These are phyloP conservation scores for Gnomoniopsis smithogilvyi DNA, from an alignment of 2,329 filamentous ascomycete species.

Conservation along the genomic window DNA sequence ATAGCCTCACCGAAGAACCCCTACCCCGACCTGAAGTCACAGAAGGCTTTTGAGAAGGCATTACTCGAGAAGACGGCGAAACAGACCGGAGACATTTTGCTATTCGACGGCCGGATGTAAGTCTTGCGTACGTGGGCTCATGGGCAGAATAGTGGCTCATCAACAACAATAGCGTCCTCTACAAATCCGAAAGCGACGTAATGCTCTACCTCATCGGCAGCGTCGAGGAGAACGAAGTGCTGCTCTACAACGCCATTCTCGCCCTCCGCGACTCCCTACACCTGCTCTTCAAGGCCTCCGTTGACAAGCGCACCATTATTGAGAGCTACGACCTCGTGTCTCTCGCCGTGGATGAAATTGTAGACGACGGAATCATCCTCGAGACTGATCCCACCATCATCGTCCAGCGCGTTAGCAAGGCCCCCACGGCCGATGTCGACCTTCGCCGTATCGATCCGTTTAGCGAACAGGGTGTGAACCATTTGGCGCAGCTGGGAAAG, in stretches of 20 bases:
- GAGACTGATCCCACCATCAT: slow-evolving; percentile 97
- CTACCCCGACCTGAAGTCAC: slow-evolving; percentile 85
- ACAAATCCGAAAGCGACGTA: slow-evolving; percentile 96
- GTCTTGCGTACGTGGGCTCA: neutral
- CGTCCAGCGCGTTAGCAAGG: slow-evolving; percentile 85
- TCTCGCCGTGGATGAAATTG: slow-evolving; percentile 90
- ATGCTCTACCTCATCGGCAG: slow-evolving; percentile 93
- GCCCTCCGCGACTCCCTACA: slow-evolving; percentile 88
- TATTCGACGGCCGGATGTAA: slow-evolving; percentile 87
- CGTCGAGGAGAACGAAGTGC: slow-evolving; percentile 92
- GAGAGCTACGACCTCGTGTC: slow-evolving; percentile 98
- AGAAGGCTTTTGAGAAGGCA: slow-evolving; percentile 96
- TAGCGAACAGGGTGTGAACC: slow-evolving; percentile 92
- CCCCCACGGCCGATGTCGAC: slow-evolving; percentile 85
- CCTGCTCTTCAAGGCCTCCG: slow-evolving; percentile 93
- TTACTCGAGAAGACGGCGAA: slow-evolving; percentile 94
- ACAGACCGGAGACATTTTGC: slow-evolving; percentile 91
- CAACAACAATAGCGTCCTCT: slow-evolving; percentile 58
- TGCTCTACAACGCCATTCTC: slow-evolving; percentile 91
- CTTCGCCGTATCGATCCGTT: slow-evolving; percentile 87
- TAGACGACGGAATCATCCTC: slow-evolving; percentile 93
- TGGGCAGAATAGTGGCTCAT: neutral
- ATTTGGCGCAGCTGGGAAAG: slow-evolving; percentile 91
- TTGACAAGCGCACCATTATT: slow-evolving; percentile 95
- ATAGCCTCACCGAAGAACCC: slow-evolving; percentile 55